Evolutionary conservation across 1,284 basidiomycete species (phyloP).

Genomic region (Trichosporon sp.): DNA sequence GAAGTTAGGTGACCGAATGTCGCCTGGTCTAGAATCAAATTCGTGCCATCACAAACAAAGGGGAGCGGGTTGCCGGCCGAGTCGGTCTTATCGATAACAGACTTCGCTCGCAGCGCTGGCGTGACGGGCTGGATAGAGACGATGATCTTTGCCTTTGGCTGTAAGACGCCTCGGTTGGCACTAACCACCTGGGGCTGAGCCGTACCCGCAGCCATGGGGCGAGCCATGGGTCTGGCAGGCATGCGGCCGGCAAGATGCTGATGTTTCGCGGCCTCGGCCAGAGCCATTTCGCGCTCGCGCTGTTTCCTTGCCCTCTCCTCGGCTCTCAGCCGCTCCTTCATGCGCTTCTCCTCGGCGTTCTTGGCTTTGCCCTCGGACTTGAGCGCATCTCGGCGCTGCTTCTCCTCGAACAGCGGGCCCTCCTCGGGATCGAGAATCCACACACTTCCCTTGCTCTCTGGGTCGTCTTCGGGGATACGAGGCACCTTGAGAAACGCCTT

Average conservation of each 20-base stretch:
- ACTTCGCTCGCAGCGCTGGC: conserved; percentile 35
- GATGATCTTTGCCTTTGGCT: conserved; percentile 37
- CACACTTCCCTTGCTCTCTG: conserved; percentile 74
- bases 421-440: conserved; percentile 75
- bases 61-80: conserved; percentile 35
- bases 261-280: conserved; percentile 21
- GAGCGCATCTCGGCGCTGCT: conserved; percentile 38
- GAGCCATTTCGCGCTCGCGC: conserved; percentile 24
- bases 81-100: conserved; percentile 37
- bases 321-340: conserved; percentile 35
- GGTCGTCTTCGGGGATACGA: conserved; percentile 70
- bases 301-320: conserved; percentile 35
- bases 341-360: conserved; percentile 40
- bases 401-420: conserved; percentile 46
- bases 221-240: conserved; percentile 4
- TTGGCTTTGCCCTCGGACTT: conserved; percentile 45
- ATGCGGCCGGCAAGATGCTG: conserved; percentile 11
- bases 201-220: conserved; percentile 15
- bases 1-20: conserved; percentile 41
- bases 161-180: conserved; percentile 29
- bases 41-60: conserved; percentile 42
- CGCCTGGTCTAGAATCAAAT: conserved; percentile 35
- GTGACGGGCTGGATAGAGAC: conserved; percentile 41
- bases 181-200: conserved; percentile 15
- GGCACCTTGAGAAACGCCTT: conserved; percentile 81